A percentile compares a stretch with the other conserved stretches of the same genome.
These are phyloP conservation scores for Lipomyces yarrowii DNA, from an alignment of 1,139 yeast species.

Conservation along the genomic window DNA sequence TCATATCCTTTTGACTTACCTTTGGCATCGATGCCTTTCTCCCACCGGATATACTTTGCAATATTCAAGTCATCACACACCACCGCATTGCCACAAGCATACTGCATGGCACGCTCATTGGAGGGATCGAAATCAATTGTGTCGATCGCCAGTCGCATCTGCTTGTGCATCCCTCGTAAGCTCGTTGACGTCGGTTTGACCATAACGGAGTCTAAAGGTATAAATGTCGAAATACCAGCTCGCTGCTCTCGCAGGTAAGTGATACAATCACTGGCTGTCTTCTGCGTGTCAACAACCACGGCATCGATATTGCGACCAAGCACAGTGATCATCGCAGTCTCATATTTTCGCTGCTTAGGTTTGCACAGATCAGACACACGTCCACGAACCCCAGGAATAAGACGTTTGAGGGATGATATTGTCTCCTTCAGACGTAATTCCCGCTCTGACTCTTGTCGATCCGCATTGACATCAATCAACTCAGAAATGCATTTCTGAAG, in stretches of 20 bases:
- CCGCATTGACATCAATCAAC: slow-evolving; percentile 73
- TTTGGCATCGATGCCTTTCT: slow-evolving; percentile 59
- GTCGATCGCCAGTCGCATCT: slow-evolving; percentile 65
- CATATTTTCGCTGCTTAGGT: slow-evolving; percentile 76
- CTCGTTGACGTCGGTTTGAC: slow-evolving; percentile 57
- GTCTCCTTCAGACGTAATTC: slow-evolving; percentile 74
- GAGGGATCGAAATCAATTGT: slow-evolving; percentile 69
- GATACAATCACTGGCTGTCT: slow-evolving; percentile 82
- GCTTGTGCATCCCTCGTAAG: slow-evolving; percentile 58
- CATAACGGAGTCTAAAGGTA: slow-evolving; percentile 84
- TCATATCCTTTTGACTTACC: slow-evolving; percentile 10
- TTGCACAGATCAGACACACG: slow-evolving; percentile 76
- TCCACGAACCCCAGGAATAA: slow-evolving; percentile 83
- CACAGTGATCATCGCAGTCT: slow-evolving; percentile 74
- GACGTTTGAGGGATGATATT: slow-evolving; percentile 63
- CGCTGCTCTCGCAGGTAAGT: slow-evolving; percentile 82
- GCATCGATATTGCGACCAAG: slow-evolving; percentile 82
- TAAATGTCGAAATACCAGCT: slow-evolving; percentile 81
- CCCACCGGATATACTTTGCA: slow-evolving; percentile 79
- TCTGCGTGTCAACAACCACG: slow-evolving; percentile 73
- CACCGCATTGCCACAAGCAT: slow-evolving; percentile 77
- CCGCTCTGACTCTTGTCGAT: slow-evolving; percentile 70
- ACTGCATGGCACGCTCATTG: slow-evolving; percentile 77
- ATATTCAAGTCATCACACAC: slow-evolving; percentile 71
- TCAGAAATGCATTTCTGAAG: slow-evolving; percentile 62